A percentile compares a stretch with the other conserved stretches of the same genome.
Conservation (phyloP, 371 early-diverging fungal species). For the Lichtheimia hyalospora region DNA sequence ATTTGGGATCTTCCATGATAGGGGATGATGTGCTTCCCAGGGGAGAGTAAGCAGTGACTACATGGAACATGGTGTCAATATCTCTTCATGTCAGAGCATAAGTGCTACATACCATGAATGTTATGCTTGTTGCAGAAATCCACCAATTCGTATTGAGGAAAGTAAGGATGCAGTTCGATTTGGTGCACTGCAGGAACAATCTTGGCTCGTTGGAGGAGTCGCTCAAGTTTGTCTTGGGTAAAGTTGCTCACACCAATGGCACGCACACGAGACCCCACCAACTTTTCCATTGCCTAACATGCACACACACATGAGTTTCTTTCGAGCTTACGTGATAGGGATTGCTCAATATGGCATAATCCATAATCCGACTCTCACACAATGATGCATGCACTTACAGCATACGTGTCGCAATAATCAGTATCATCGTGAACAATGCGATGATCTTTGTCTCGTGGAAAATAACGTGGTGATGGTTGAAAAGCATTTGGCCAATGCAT, state of each 20-base stretch:
- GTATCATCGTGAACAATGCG: slow-evolving; percentile 14
- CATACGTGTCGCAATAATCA: slow-evolving; percentile 45
- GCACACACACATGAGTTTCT: not conserved
- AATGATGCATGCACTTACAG: slow-evolving; percentile 23
- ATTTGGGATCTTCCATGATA: slow-evolving; percentile 37
- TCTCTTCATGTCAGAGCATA: not conserved
- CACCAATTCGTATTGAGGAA: slow-evolving; percentile 60
- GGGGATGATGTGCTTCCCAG: slow-evolving; percentile 56
- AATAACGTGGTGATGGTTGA: not conserved
- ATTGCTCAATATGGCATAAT: not conserved
- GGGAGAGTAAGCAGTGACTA: slow-evolving; percentile 69
- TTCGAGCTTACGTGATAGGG: not conserved
- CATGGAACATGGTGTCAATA: too few species aligned
- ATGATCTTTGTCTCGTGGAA: slow-evolving; percentile 28
- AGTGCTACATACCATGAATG: slow-evolving; percentile 45
- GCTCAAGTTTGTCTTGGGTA: slow-evolving; percentile 47
- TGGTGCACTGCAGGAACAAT: slow-evolving; percentile 69
- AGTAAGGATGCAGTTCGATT: slow-evolving; percentile 82
- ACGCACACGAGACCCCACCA: slow-evolving; percentile 61
- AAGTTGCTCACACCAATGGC: slow-evolving; percentile 72
- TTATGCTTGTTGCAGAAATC: slow-evolving; percentile 52
- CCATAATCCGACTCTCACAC: not conserved
- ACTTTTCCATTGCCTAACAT: slow-evolving; percentile 60
- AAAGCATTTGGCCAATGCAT: slow-evolving; percentile 49
- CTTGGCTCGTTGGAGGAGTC: slow-evolving; percentile 52